Evolutionary conservation across 768 basidiomycete species (phyloP).

Genomic region (Boletus patriciae): DNA sequence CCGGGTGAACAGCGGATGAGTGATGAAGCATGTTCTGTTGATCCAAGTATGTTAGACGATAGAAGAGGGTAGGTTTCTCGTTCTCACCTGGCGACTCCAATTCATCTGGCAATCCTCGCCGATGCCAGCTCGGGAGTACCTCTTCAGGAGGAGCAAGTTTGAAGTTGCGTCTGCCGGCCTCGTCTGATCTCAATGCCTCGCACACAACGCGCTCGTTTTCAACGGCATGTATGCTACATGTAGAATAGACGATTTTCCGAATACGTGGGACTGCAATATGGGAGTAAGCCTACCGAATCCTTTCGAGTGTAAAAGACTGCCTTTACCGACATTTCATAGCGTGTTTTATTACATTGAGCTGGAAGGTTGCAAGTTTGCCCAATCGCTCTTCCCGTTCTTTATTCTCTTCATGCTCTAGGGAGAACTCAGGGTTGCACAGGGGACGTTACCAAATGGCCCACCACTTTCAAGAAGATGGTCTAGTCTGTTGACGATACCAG

Average conservation of each 20-base stretch:
- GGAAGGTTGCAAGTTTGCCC: constrained; percentile 82
- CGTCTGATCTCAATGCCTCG: constrained; percentile 66
- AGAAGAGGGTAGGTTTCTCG: not conserved
- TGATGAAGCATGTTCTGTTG: constrained; percentile 56
- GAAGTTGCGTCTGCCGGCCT: constrained; percentile 63
- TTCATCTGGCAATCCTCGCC: constrained; percentile 72
- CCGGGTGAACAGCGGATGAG: constrained; percentile 74
- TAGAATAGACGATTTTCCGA: constrained; percentile 89
- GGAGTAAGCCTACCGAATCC: constrained; percentile 9
- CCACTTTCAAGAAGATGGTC: constrained; percentile 81
- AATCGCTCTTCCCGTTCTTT: constrained; percentile 66
- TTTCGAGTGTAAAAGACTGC: constrained; percentile 19
- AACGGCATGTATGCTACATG: constrained; percentile 88
- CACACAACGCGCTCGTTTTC: constrained; percentile 94
- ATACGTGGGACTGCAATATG: constrained; percentile 65
- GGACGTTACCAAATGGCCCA: constrained; percentile 29
- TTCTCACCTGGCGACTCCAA: constrained; percentile 53
- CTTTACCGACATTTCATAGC: constrained; percentile 81
- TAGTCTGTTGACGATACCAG: constrained; percentile 87
- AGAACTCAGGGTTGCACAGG: constrained; percentile 2
- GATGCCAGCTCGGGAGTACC: constrained; percentile 79
- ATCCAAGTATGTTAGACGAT: not conserved
- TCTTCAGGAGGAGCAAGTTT: constrained; percentile 60
- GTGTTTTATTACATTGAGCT: constrained; percentile 87
- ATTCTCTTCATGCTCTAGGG: constrained; percentile 56